Conservation (phyloP, 208 protist genomes). For the Balamuthia mandrillaris region DNA sequence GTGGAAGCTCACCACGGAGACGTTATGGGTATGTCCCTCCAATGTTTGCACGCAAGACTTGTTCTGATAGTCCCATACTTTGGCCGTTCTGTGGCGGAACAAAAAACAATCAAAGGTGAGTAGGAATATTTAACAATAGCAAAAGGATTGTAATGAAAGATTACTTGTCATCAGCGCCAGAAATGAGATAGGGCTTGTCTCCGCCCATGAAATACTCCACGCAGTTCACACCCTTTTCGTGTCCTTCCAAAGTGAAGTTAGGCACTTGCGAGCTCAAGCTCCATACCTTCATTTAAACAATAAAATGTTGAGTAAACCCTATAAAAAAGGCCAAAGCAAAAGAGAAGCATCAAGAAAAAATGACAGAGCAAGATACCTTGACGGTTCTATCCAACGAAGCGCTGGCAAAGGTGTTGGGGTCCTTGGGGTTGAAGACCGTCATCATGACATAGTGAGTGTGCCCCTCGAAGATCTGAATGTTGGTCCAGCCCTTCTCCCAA, state of each 20-base stretch:
- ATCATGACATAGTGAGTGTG: constrained; percentile 98
- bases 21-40: constrained; percentile 91
- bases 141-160: background rate
- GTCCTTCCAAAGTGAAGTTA: constrained; percentile 96
- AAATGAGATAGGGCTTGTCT: constrained; percentile 97
- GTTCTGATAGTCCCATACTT: constrained; percentile 98
- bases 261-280: constrained; percentile 80
- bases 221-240: constrained; percentile 98
- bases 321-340: constrained; percentile 55
- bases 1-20: constrained; percentile 92
- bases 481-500: constrained; percentile 92
- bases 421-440: constrained; percentile 95
- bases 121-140: background rate
- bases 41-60: constrained; percentile 93
- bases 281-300: constrained; percentile 78
- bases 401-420: constrained; percentile 95
- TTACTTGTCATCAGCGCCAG: constrained; percentile 89
- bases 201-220: constrained; percentile 94
- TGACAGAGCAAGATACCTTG: constrained; percentile 70
- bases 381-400: constrained; percentile 95
- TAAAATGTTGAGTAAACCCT: background rate
- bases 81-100: constrained; percentile 68
- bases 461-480: constrained; percentile 90
- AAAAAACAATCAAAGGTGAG: background rate
- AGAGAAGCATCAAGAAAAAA: constrained; percentile 85